Percentiles rank a stretch among this genome's conserved stretches.
These are phyloP conservation scores for Pythium rhizo-oryzae DNA, from an alignment of 352 stramenopile species.

Conservation along the genomic window DNA sequence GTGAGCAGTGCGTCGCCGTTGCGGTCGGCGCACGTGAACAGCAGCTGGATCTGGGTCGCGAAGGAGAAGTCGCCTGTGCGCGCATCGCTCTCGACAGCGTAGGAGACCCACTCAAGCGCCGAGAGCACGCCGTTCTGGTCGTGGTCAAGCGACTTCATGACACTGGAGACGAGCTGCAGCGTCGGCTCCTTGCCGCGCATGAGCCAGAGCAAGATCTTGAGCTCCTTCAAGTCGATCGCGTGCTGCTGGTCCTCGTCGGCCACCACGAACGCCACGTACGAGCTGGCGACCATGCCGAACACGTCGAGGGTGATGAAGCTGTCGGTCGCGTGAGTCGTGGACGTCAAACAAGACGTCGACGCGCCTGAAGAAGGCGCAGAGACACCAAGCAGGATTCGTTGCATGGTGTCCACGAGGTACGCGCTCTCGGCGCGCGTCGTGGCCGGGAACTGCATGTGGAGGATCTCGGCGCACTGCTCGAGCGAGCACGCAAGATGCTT, in stretches of 20 bases:
- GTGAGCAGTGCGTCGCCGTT: slow-evolving; percentile 64
- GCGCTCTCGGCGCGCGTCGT: slow-evolving; percentile 38
- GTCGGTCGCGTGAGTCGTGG: neutral
- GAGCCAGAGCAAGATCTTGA: slow-evolving; percentile 69
- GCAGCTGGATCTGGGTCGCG: slow-evolving; percentile 52
- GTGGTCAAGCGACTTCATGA: slow-evolving; percentile 65
- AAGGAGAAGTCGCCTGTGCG: slow-evolving; percentile 45
- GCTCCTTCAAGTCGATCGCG: slow-evolving; percentile 53
- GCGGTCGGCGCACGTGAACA: slow-evolving; percentile 54
- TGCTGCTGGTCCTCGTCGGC: slow-evolving; percentile 66
- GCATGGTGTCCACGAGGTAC: slow-evolving; percentile 58
- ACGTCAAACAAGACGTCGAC: neutral
- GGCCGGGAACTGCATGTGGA: slow-evolving; percentile 39
- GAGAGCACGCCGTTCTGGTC: slow-evolving; percentile 57
- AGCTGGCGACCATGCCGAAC: slow-evolving; percentile 63
- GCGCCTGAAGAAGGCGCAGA: too few relatives aligned
- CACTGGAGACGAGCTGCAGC: slow-evolving; percentile 36
- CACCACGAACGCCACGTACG: slow-evolving; percentile 65
- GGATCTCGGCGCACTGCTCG: slow-evolving; percentile 42
- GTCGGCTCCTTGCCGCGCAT: slow-evolving; percentile 66
- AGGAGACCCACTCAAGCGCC: slow-evolving; percentile 70
- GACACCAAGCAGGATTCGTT: slow-evolving; percentile 26
- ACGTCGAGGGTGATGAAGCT: slow-evolving; percentile 49
- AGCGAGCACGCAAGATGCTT: slow-evolving; percentile 48
- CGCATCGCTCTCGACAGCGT: slow-evolving; percentile 54